Percentiles rank a stretch among this genome's conserved stretches.
These are phyloP conservation scores for Inga leiocalycina DNA, from an alignment of 306 rosid genomes.

Conservation along the genomic window DNA sequence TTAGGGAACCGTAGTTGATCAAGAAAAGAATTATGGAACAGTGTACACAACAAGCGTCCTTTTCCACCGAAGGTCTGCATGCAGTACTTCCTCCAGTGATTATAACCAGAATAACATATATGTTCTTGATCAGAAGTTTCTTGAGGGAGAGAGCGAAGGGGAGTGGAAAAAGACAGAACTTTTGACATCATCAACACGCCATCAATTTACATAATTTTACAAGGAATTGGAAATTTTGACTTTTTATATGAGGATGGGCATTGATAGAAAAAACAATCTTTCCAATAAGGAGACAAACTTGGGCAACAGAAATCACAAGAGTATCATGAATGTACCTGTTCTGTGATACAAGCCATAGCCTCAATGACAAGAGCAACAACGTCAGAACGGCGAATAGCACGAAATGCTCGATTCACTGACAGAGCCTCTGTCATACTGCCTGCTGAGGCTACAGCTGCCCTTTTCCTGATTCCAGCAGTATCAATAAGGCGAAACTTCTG, in stretches of 20 bases:
- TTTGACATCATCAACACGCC: not conserved
- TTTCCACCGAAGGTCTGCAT: constrained; percentile 9
- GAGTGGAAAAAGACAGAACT: not conserved
- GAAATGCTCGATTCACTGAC: constrained; percentile 95
- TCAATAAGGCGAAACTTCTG: constrained; percentile 91
- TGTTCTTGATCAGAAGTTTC: not conserved
- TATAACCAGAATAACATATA: constrained; percentile 12
- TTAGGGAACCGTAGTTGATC: not conserved
- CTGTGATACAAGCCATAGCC: constrained; percentile 96
- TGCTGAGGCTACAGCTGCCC: constrained; percentile 75
- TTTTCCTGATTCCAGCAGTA: constrained; percentile 96
- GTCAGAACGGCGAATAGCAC: constrained; percentile 90
- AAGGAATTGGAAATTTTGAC: not conserved
- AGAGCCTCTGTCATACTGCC: constrained; percentile 89
- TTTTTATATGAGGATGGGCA: not conserved
- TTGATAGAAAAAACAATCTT: not conserved
- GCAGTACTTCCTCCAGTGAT: constrained; percentile 12
- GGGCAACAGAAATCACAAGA: not conserved
- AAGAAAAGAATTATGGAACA: not conserved
- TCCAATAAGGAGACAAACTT: no score
- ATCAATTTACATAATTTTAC: not conserved
- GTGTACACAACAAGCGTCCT: constrained; percentile 18
- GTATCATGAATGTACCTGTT: constrained; percentile 60
- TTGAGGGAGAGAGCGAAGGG: not conserved
- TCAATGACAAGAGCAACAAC: constrained; percentile 94